Conservation (phyloP, 78 protist species). For the Dictyostelium citrinum region DNA sequence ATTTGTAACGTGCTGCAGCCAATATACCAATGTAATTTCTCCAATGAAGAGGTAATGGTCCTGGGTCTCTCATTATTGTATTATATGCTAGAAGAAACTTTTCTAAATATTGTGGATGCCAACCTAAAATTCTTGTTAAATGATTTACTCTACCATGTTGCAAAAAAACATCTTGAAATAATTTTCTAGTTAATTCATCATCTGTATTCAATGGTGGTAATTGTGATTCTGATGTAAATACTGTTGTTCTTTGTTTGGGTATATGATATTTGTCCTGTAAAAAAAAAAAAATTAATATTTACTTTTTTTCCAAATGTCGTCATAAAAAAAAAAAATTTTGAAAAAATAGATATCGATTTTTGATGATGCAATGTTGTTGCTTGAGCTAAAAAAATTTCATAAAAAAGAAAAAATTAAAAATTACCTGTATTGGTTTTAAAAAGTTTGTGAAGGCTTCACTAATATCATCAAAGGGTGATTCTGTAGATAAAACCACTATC, state of each 20-base stretch:
- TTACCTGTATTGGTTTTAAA: slow-evolving; percentile 47
- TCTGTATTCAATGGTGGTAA: slow-evolving; percentile 56
- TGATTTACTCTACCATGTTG: slow-evolving; percentile 74
- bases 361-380: too few species aligned
- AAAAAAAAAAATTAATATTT: not conserved
- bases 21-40: slow-evolving; percentile 85
- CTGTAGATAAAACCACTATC: slow-evolving; percentile 48
- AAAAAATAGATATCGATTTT: not conserved
- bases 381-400: not conserved
- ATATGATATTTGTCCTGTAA: slow-evolving; percentile 69
- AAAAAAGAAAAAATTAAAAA: not conserved
- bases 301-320: not conserved
- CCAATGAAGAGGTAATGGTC: slow-evolving; percentile 81
- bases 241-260: slow-evolving; percentile 69
- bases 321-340: not conserved
- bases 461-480: slow-evolving; percentile 61
- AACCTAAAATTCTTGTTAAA: slow-evolving; percentile 51
- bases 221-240: slow-evolving; percentile 42
- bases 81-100: slow-evolving; percentile 52
- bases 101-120: slow-evolving; percentile 79
- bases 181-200: slow-evolving; percentile 51
- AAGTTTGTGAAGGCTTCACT: slow-evolving; percentile 34
- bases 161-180: slow-evolving; percentile 75
- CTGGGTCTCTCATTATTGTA: slow-evolving; percentile 80
- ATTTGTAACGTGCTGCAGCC: slow-evolving; percentile 69